These are phyloP conservation scores for Penicillium maclennaniae DNA, from an alignment of 495 filamentous ascomycete genomes.

Conservation along the genomic window DNA sequence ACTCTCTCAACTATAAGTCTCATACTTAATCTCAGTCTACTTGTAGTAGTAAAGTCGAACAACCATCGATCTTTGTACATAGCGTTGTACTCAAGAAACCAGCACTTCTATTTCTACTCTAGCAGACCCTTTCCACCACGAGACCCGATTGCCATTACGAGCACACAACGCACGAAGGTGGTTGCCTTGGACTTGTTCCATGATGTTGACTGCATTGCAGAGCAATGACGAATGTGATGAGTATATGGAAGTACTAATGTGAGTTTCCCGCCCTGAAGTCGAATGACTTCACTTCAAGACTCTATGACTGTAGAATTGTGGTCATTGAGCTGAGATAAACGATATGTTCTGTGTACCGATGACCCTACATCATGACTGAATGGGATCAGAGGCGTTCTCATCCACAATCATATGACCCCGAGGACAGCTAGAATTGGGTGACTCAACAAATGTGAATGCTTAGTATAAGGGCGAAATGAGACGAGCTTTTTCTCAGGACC, in stretches of 20 bases:
- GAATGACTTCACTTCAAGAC: no score
- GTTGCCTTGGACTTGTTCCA: constrained; percentile 23
- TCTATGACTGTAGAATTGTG: background rate
- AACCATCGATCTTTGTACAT: no score
- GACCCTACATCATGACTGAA: constrained; percentile 18
- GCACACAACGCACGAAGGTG: no score
- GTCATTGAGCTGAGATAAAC: background rate
- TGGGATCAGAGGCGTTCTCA: background rate
- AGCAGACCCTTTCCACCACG: constrained; percentile 29
- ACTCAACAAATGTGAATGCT: no score
- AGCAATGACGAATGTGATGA: background rate
- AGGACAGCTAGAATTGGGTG: no score
- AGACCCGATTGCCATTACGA: no score
- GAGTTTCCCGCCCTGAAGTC: no score
- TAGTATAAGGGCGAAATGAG: background rate
- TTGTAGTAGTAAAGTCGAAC: no score
- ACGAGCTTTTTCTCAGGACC: no score
- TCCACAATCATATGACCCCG: constrained; percentile 14
- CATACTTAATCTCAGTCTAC: no score
- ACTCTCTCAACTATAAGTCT: background rate
- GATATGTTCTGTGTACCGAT: background rate
- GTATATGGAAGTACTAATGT: background rate
- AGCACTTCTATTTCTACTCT: no score
- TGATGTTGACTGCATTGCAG: background rate
- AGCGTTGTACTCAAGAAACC: no score